Evolutionary conservation across 306 rosid species (phyloP).

Genomic region (Argentina anserina): DNA sequence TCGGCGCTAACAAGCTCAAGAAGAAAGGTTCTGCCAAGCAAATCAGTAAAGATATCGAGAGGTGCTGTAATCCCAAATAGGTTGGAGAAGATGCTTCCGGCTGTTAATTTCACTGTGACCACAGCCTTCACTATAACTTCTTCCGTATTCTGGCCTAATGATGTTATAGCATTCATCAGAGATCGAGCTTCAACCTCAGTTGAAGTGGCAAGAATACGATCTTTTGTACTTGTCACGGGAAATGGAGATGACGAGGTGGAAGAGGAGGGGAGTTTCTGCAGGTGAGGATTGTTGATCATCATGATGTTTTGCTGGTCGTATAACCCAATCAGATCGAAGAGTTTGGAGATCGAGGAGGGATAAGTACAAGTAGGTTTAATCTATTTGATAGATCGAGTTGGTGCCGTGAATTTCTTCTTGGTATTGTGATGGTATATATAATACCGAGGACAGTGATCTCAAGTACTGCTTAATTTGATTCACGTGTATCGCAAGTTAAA

Average conservation of each 20-base stretch:
- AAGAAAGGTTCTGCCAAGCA: slow-evolving; percentile 62
- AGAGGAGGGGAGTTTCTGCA: background rate
- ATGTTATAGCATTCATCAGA: background rate
- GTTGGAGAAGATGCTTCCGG: slow-evolving; percentile 33
- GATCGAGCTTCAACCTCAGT: background rate
- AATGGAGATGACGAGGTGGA: background rate
- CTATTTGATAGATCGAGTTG: too few relatives aligned
- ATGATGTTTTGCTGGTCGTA: background rate
- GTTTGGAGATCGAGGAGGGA: background rate
- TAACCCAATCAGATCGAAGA: background rate
- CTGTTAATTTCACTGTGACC: slow-evolving; percentile 21
- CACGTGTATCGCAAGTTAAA: background rate
- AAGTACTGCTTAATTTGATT: too few relatives aligned
- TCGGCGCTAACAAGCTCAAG: slow-evolving; percentile 50
- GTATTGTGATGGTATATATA: background rate
- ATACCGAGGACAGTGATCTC: background rate
- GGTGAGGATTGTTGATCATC: background rate
- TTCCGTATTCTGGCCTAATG: background rate
- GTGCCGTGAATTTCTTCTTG: background rate
- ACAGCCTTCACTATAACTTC: slow-evolving; percentile 18
- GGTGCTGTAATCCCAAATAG: slow-evolving; percentile 35
- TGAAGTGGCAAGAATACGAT: background rate
- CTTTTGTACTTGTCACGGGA: background rate
- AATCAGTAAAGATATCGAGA: slow-evolving; percentile 52
- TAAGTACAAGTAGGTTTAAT: background rate